A percentile compares a stretch with the other conserved stretches of the same genome.
These are phyloP conservation scores for Candida railenensis DNA, from an alignment of 805 yeast genomes.

Conservation along the genomic window DNA sequence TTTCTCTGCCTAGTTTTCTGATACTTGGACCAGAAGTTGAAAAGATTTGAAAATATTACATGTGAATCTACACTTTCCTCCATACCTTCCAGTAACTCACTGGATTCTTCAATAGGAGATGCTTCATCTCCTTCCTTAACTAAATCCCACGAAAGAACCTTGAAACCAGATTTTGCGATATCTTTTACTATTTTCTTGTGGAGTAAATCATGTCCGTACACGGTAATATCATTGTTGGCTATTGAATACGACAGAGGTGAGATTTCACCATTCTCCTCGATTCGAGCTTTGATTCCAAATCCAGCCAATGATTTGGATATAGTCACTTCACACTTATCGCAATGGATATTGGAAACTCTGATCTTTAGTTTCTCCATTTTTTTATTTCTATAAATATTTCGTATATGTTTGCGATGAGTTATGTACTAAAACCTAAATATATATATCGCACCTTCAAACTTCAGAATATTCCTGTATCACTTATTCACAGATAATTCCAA, in stretches of 20 bases:
- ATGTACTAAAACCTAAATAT: no score
- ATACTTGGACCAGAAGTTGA: conserved; percentile 13
- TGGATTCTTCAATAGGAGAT: not conserved
- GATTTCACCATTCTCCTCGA: not conserved
- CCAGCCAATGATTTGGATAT: conserved; percentile 27
- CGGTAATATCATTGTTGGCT: not conserved
- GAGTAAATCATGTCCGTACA: conserved; percentile 11
- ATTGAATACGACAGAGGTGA: not conserved
- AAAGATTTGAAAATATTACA: conserved; percentile 8
- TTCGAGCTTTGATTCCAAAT: conserved; percentile 6
- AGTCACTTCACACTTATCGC: conserved; percentile 48
- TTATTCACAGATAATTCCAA: no score
- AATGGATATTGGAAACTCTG: conserved; percentile 50
- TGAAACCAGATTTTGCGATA: conserved; percentile 38
- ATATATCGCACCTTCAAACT: no score
- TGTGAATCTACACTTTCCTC: conserved; percentile 2
- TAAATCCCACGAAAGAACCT: conserved; percentile 32
- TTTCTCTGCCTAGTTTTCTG: conserved; percentile 15
- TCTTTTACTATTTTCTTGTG: conserved; percentile 20
- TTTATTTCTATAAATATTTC: not conserved
- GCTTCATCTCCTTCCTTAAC: not conserved
- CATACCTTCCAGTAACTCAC: conserved; percentile 16
- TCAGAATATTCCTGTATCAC: no score
- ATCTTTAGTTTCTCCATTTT: conserved; percentile 22
- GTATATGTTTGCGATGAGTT: no score